Conservation (phyloP, 306 rosid species). For the Corylus avellana region DNA sequence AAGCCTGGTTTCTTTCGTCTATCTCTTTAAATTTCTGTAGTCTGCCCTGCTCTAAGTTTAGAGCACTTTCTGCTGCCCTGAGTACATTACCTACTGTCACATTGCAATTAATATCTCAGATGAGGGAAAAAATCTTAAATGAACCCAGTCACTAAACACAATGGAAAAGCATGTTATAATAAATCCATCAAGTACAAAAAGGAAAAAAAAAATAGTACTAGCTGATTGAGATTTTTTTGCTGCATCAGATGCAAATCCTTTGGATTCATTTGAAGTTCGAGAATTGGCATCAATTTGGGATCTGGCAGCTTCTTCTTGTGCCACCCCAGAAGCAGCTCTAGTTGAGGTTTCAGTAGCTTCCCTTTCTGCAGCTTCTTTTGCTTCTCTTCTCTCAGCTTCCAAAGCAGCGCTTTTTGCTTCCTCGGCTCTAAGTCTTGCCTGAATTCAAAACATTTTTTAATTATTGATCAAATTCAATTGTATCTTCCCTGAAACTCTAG, state of each 20-base stretch:
- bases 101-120: conserved; percentile 25
- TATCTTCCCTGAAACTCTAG: neutral
- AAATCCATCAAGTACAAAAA: conserved; percentile 8
- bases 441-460: conserved; percentile 24
- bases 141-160: neutral
- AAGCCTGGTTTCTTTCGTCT: conserved; percentile 49
- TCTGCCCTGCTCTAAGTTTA: conserved; percentile 64
- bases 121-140: conserved; percentile 14
- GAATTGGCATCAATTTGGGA: conserved; percentile 26
- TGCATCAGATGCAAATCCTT: conserved; percentile 26
- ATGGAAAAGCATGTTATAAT: neutral
- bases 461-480: neutral
- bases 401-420: conserved; percentile 67
- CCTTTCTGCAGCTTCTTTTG: conserved; percentile 52
- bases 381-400: conserved; percentile 72
- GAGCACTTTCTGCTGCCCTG: conserved; percentile 69
- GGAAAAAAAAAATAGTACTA: conserved; percentile 32
- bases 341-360: conserved; percentile 41
- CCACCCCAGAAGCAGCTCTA: conserved; percentile 35
- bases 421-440: conserved; percentile 79
- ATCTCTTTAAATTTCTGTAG: conserved; percentile 62
- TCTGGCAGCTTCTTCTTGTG: conserved; percentile 35
- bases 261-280: conserved; percentile 35
- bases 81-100: conserved; percentile 51
- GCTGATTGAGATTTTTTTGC: conserved; percentile 18